Base-by-base conservation (phyloP, 768 basidiomycete species). In the Podaxis sp. region DNA sequence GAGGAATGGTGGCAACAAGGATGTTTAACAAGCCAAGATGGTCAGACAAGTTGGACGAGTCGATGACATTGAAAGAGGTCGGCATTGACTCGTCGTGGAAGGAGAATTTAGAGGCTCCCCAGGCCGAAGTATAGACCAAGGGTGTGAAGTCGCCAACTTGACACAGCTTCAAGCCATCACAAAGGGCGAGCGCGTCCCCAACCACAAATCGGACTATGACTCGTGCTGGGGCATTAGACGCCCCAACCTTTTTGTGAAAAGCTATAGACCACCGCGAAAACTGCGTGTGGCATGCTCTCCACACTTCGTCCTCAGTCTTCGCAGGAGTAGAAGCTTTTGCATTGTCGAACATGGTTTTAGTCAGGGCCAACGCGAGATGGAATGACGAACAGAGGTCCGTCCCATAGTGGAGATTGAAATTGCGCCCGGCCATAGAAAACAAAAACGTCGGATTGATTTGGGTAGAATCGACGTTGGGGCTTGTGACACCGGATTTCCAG, bases 11-110 rank as follows among this genome's bases (percentile, higher is more conserved):
- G 3, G 72, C 70, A 36, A 76, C 56, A 3, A 85, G 67, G 46
- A 83, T 58, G 57, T 84, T 85, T 19, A 84, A 63, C 11, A 82
- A 68, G 0, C 82, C 83, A n/a, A 80, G 30, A 65, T 81, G 80
- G 66, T 85, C 83, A 1, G 71, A 65, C 28, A 85, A 71, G 62
- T 84, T 83, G 19, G 82, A 84, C 0, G 83, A 79, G 38, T 85
- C 82, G 39, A 85, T 79, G 58, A 81, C 73, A 62, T 79, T 72
- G 66, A 84, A 85, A 1, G 61, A 52, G 8, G 69, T 38, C 1
- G 44, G 33, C 6, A 58, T 56, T 64, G 81, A 80, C 55, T 77
- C 75, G 9, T 65, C 70, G 49, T 75, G 68, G 7, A 84, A 70
- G 24, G 62, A 48, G 36, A 81, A 73, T 38, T 69, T 66, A 0